Conservation (phyloP, 2,329 filamentous ascomycete genomes). For the Dactylellina leptospora region DNA sequence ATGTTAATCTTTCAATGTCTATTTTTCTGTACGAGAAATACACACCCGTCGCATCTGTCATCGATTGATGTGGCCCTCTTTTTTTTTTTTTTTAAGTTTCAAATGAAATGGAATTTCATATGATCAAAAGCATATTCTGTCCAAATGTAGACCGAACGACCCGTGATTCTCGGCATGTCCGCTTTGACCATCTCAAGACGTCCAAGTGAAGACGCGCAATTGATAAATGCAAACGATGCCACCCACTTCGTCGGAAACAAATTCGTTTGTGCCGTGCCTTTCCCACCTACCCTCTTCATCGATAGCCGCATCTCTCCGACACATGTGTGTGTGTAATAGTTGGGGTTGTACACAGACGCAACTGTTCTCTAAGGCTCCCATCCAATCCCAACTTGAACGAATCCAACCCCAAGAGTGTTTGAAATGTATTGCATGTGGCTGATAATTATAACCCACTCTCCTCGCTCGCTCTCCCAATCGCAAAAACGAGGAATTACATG, state of each 20-base stretch:
- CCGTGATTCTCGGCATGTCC: conserved; percentile 1
- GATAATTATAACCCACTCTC: no score
- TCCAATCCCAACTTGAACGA: conserved; percentile 12
- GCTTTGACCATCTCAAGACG: no score
- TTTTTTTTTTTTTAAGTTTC: no score
- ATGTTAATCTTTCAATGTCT: conserved; percentile 38
- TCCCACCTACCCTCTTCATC: no score
- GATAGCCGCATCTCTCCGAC: no score
- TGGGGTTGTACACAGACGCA: no score
- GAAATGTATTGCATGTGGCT: conserved; percentile 37
- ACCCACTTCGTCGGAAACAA: conserved; percentile 24
- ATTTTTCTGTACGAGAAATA: conserved; percentile 30
- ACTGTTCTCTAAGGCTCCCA: neutral
- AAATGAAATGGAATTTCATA: conserved; percentile 27
- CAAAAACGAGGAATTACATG: no score
- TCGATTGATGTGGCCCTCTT: no score
- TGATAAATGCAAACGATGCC: no score
- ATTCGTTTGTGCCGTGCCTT: conserved; percentile 14
- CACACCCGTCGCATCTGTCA: neutral
- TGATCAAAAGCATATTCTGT: conserved; percentile 9
- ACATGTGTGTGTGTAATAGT: no score
- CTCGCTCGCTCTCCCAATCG: no score
- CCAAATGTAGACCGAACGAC: conserved; percentile 5
- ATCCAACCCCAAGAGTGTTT: conserved; percentile 24
- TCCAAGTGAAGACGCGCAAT: no score